phyloP scores from a whole-genome alignment of 805 yeast species.

The Brettanomyces sp. region DNA sequence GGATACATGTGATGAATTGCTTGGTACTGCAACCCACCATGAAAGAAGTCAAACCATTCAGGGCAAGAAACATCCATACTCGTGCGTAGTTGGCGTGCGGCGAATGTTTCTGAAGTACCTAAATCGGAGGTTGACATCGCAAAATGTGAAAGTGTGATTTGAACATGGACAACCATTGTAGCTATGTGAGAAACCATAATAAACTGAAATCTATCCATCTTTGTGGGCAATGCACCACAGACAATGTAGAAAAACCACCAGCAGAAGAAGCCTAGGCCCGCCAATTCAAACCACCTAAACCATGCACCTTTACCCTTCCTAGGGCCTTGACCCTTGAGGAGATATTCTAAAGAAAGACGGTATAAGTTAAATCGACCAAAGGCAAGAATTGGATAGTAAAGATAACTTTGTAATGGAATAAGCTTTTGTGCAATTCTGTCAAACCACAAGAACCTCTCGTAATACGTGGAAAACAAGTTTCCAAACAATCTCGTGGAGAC shows the following conservation, averaged over 20 bases:
- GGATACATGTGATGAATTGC: slow-evolving; percentile 89
- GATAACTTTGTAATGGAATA: slow-evolving; percentile 56
- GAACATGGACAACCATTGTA: slow-evolving; percentile 91
- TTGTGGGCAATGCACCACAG: slow-evolving; percentile 43
- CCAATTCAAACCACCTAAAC: slow-evolving; percentile 71
- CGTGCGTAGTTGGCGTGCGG: slow-evolving; percentile 74
- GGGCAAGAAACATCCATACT: slow-evolving; percentile 96
- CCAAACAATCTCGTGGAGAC: slow-evolving; percentile 65
- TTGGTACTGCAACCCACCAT: slow-evolving; percentile 89
- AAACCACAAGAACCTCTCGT: slow-evolving; percentile 56
- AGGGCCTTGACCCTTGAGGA: slow-evolving; percentile 72
- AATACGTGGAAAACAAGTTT: slow-evolving; percentile 70
- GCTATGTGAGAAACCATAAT: slow-evolving; percentile 67
- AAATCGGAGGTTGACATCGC: slow-evolving; percentile 89
- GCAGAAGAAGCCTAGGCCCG: slow-evolving; percentile 58
- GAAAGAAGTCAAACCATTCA: slow-evolving; percentile 81
- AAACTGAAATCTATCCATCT: slow-evolving; percentile 45
- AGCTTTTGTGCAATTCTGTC: slow-evolving; percentile 53
- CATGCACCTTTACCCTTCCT: slow-evolving; percentile 75
- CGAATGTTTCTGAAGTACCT: slow-evolving; percentile 72
- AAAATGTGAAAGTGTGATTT: slow-evolving; percentile 81
- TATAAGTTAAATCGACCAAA: slow-evolving; percentile 85
- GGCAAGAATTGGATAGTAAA: slow-evolving; percentile 70
- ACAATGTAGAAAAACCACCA: slow-evolving; percentile 76
- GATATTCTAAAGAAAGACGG: slow-evolving; percentile 69